Base-by-base conservation (phyloP, 2,329 filamentous ascomycete genomes). In the Talaromyces sp. region DNA sequence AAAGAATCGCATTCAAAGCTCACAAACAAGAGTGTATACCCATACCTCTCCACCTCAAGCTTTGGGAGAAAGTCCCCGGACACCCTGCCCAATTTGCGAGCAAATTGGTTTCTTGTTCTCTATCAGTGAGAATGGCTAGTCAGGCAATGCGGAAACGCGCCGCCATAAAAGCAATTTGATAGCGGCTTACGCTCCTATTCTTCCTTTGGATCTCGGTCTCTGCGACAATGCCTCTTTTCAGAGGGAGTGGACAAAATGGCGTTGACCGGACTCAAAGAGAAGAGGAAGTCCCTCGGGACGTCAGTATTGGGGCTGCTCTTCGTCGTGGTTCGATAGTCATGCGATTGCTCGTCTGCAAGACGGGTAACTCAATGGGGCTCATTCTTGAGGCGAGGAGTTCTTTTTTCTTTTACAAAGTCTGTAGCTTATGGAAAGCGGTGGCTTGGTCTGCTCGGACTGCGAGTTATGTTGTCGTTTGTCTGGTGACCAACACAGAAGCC, bases 61-160 rank as follows among this genome's bases (percentile, higher is more conserved):
- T 97, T 97, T 95, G 93, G 94, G 94, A 97, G 94, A 98, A 98
- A 98, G 94, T 98, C 94, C 94, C 94, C 94, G 94, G 94, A 97
- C 93, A 89, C 69, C 82, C 86, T 85, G 85, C 82, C 79, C 76
- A 72, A 67, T 76, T 74, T 72, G 29, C 69, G 72, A 76, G 70
- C 45, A 27, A 65, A 70, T 63, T 70, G 72, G 61, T 45, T 68
- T 69, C 71, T 69, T 71, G 67, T 68, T 68, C 60, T 66, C 53
- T 13, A n/a, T n/a, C 38, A 6, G 15, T 25, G 61, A 47, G 47
- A 54, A 51, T 5, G 31, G 15, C 2, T 10, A 73, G 81, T 78
- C 82, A 83, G 82, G 79, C 77, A 81, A 79, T 86, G 93, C 92
- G 92, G 92, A 96, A 96, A 97, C 91, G 92, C 93, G 92, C 92